Conservation (phyloP, 2,329 filamentous ascomycete genomes). For the Neonectria magnoliae region DNA sequence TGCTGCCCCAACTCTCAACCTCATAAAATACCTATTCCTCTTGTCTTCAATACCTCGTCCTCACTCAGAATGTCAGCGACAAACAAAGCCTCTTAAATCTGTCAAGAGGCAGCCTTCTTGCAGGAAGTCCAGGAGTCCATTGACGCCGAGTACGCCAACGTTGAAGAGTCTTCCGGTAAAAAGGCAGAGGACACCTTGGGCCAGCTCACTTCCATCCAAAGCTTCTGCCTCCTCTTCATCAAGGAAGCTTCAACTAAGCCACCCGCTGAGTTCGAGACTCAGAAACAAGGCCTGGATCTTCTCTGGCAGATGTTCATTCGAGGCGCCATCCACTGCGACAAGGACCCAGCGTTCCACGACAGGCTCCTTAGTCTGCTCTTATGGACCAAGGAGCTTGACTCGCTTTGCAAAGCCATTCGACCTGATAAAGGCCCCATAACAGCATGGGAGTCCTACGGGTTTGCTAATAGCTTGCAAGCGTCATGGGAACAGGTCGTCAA, state of each 20-base stretch:
- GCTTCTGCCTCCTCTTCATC: not conserved
- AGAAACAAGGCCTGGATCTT: not conserved
- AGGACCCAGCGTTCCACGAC: slow-evolving; percentile 7
- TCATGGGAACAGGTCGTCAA: not conserved
- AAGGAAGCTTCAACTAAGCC: not conserved
- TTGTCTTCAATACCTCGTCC: too few species aligned
- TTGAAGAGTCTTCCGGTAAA: too few species aligned
- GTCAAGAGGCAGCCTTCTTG: not conserved
- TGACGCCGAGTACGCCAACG: not conserved
- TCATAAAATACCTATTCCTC: not conserved
- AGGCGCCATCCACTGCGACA: not conserved
- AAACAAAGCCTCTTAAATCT: not conserved
- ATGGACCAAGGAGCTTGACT: slow-evolving; percentile 12
- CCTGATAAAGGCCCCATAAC: rapidly evolving
- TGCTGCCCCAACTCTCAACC: not conserved
- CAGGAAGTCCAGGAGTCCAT: not conserved
- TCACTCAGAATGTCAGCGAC: not conserved
- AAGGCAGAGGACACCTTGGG: not conserved
- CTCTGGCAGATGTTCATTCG: not conserved
- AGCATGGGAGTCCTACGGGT: slow-evolving; percentile 19
- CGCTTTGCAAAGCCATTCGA: not conserved
- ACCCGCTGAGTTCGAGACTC: not conserved
- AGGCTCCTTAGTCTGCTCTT: slow-evolving; percentile 2
- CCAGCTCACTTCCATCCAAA: not conserved
- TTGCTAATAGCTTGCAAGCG: slow-evolving; percentile 1